Conservation (phyloP, 2,329 filamentous ascomycete species). For the Mollisia scopiformis region DNA sequence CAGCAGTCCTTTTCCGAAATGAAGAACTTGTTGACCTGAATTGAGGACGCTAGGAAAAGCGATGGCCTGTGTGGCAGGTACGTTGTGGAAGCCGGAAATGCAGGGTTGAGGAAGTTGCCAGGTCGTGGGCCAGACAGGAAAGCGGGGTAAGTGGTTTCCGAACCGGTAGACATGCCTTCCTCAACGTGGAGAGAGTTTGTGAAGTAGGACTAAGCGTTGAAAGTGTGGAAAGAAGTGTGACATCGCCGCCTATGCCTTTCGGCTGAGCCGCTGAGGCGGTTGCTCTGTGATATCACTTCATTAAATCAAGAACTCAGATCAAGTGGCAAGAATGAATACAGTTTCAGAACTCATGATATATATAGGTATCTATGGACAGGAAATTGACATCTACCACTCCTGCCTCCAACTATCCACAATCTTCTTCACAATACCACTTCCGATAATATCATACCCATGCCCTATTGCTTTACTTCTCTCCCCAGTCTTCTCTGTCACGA, state of each 20-base stretch:
- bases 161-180: no score
- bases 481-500: slow-evolving; percentile 41
- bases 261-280: no score
- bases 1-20: neutral
- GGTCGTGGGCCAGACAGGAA: neutral
- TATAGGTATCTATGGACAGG: neutral
- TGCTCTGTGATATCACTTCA: neutral
- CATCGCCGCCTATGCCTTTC: no score
- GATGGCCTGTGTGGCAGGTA: neutral
- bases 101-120: neutral
- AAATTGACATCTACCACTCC: slow-evolving; percentile 10
- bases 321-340: neutral
- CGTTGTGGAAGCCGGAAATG: neutral
- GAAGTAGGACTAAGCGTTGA: no score
- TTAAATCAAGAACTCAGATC: neutral
- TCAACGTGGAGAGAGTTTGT: no score
- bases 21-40: neutral
- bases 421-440: slow-evolving; percentile 42
- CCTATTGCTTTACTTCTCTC: slow-evolving; percentile 38
- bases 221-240: neutral
- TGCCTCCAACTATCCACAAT: slow-evolving; percentile 40
- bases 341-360: neutral
- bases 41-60: neutral
- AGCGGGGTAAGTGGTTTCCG: neutral
- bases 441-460: slow-evolving; percentile 41